A percentile compares a stretch with the other conserved stretches of the same genome.
Evolutionary conservation across 2,329 filamentous ascomycete species (phyloP).

Genomic region (Sclerotinia sclerotiorum): DNA sequence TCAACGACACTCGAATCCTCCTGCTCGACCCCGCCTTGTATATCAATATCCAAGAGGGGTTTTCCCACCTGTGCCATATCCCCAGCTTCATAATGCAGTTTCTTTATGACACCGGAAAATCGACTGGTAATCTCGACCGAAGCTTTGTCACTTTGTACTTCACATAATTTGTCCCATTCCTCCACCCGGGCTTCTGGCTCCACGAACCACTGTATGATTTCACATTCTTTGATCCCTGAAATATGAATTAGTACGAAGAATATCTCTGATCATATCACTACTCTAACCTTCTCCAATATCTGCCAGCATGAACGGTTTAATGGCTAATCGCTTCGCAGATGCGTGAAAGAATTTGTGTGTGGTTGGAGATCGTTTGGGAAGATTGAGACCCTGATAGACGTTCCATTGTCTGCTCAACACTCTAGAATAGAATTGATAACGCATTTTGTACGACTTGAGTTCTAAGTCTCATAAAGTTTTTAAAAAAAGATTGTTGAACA

Average conservation of each 20-base stretch:
- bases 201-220: conserved; percentile 99
- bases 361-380: conserved; percentile 28
- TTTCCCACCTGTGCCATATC: conserved; percentile 96
- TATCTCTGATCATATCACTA: neutral
- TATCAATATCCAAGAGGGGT: conserved; percentile 92
- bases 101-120: conserved; percentile 94
- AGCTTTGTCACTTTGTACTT: conserved; percentile 98
- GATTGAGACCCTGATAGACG: conserved; percentile 42
- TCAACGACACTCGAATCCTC: conserved; percentile 53
- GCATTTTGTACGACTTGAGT: conserved; percentile 46
- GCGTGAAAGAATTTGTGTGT: conserved; percentile 34
- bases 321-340: conserved; percentile 42
- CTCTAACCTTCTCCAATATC: conserved; percentile 79
- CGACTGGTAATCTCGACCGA: conserved; percentile 89
- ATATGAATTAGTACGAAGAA: conserved; percentile 18
- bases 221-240: conserved; percentile 92
- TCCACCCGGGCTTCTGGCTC: conserved; percentile 93
- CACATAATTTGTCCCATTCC: conserved; percentile 96
- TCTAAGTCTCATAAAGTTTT: neutral
- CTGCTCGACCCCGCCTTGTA: conserved; percentile 71
- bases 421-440: conserved; percentile 54
- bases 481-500: neutral
- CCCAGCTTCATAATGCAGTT: conserved; percentile 90
- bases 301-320: conserved; percentile 79
- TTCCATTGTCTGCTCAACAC: conserved; percentile 53